phyloP scores from a whole-genome alignment of 495 filamentous ascomycete species.

The Daldinia decipiens region DNA sequence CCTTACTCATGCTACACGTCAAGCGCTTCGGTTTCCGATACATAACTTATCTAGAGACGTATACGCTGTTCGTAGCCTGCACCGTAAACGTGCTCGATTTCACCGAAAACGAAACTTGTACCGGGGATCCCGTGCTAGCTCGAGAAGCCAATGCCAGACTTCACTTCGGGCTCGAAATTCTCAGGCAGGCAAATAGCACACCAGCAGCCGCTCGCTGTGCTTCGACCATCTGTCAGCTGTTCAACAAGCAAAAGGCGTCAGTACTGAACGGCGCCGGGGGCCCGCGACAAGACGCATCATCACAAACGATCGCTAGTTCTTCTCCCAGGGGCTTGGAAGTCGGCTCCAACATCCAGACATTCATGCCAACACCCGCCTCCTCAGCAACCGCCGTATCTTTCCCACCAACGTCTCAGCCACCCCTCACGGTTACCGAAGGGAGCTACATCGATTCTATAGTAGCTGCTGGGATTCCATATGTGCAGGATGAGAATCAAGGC shows the following conservation, averaged over 20 bases:
- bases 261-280: neutral
- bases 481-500: neutral
- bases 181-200: slow-evolving; percentile 22
- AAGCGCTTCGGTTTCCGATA: neutral
- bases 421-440: neutral
- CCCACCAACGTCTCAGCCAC: neutral
- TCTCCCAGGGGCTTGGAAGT: neutral
- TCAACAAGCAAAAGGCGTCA: neutral
- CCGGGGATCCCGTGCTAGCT: neutral
- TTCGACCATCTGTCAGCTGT: neutral
- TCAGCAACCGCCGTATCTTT: neutral
- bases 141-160: slow-evolving; percentile 21
- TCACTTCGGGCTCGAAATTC: slow-evolving; percentile 22
- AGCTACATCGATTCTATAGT: neutral
- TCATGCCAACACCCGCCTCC: neutral
- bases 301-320: neutral
- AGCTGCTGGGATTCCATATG: neutral
- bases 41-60: neutral
- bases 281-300: neutral
- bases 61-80: neutral
- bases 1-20: neutral
- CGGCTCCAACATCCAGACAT: neutral
- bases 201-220: slow-evolving; percentile 6
- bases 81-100: slow-evolving; percentile 3
- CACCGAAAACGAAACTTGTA: neutral